Conservation (phyloP, 192 early-diverging fungal genomes). For the Coemansia sp. region DNA sequence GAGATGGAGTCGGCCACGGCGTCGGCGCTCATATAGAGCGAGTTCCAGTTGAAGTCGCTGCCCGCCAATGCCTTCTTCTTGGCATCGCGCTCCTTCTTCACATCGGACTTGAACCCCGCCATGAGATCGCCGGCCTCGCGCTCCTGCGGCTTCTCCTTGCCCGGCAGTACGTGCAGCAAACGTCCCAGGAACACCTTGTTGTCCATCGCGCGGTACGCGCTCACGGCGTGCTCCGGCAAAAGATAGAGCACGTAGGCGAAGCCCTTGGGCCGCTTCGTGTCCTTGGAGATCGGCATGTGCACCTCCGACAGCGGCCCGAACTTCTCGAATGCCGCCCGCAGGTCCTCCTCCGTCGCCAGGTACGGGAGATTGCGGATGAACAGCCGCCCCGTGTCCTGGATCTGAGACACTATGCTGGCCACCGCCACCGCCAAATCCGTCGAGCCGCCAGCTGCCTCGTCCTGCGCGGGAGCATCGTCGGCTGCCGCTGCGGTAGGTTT, state of each 20-base stretch:
- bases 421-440: conserved; percentile 23
- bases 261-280: conserved; percentile 92
- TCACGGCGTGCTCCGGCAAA: conserved; percentile 91
- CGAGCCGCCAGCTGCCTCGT: conserved; percentile 2
- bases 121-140: conserved; percentile 50
- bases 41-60: conserved; percentile 95
- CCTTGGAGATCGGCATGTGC: conserved; percentile 91
- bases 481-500: neutral
- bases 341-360: conserved; percentile 83
- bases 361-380: conserved; percentile 95
- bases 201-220: conserved; percentile 80
- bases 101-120: conserved; percentile 57
- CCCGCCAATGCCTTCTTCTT: conserved; percentile 74
- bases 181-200: conserved; percentile 90
- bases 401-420: conserved; percentile 59
- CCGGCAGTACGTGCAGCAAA: conserved; percentile 84
- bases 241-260: conserved; percentile 89
- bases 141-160: conserved; percentile 73
- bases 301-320: conserved; percentile 92
- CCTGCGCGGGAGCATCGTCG: conserved; percentile 10
- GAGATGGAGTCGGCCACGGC: conserved; percentile 95
- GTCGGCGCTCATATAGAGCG: conserved; percentile 94
- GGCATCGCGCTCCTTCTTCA: conserved; percentile 83
- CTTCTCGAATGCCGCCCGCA: conserved; percentile 76
- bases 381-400: conserved; percentile 92